These are phyloP conservation scores for Oryza rufipogon DNA, from an alignment of 176 grass and related monocot species.

Conservation along the genomic window DNA sequence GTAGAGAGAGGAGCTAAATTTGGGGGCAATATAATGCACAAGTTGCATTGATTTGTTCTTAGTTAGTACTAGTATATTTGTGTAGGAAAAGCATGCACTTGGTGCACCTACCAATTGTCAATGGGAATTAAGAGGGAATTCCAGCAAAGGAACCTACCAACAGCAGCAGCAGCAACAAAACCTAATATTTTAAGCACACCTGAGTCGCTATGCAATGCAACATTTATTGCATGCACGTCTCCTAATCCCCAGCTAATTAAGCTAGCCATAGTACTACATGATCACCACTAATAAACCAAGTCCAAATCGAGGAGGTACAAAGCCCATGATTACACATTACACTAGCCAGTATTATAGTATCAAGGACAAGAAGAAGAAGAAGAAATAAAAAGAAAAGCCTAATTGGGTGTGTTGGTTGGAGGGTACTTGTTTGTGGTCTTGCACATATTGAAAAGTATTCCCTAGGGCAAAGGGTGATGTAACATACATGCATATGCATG, in stretches of 20 bases:
- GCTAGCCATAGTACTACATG: conserved; percentile 10
- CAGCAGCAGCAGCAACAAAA: conserved; percentile 19
- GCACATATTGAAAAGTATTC: conserved; percentile 46
- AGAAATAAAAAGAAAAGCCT: background rate
- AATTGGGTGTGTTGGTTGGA: conserved; percentile 47
- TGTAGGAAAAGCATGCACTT: background rate
- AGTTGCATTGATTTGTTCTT: conserved; percentile 14
- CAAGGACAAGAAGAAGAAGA: background rate
- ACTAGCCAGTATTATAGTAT: background rate
- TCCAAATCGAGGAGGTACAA: background rate
- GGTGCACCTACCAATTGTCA: conserved; percentile 38
- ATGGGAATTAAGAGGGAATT: conserved; percentile 26
- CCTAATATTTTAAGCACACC: conserved; percentile 26
- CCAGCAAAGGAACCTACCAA: conserved; percentile 1
- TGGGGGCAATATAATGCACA: background rate
- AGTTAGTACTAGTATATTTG: background rate
- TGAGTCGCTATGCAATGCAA: conserved; percentile 14
- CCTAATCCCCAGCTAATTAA: conserved; percentile 1
- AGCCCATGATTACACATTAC: conserved; percentile 3
- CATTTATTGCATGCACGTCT: conserved; percentile 45
- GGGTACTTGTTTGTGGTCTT: conserved; percentile 54
- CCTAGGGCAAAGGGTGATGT: conserved; percentile 39
- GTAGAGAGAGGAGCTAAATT: background rate
- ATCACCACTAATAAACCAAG: conserved; percentile 9
- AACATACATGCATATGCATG: conserved; percentile 34